phyloP scores from a whole-genome alignment of 768 basidiomycete species.

The Wakefieldia striispora region DNA sequence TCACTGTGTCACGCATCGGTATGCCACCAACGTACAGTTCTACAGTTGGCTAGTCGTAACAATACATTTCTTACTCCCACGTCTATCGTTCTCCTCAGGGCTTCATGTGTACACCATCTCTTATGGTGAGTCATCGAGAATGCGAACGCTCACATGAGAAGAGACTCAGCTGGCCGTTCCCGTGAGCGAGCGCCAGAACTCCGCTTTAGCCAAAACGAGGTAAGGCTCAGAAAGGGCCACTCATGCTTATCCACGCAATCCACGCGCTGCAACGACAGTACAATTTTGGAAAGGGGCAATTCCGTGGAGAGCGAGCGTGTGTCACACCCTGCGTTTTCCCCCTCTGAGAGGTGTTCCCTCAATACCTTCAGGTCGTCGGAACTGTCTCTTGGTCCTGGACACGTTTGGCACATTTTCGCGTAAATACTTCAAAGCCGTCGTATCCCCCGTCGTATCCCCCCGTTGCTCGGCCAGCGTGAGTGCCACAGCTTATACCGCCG shows the following conservation, averaged over 20 bases:
- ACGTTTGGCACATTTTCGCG: constrained; percentile 57
- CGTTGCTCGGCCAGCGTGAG: constrained; percentile 53
- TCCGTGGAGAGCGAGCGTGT: neutral
- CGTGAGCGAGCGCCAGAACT: constrained; percentile 72
- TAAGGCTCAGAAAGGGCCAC: constrained; percentile 42
- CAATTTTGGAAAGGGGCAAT: constrained; percentile 5
- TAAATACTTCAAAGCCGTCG: constrained; percentile 66
- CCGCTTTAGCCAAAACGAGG: constrained; percentile 69
- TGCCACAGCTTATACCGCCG: constrained; percentile 55
- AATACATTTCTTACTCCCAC: constrained; percentile 17
- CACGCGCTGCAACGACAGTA: constrained; percentile 16
- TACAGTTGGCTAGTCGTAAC: neutral
- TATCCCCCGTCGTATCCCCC: too few species aligned
- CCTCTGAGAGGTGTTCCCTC: too few species aligned
- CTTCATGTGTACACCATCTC: constrained; percentile 63
- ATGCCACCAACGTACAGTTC: neutral
- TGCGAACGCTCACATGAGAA: constrained; percentile 66
- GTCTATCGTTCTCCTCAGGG: constrained; percentile 50
- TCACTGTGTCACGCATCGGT: constrained; percentile 9
- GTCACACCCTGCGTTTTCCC: too few species aligned
- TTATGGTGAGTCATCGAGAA: constrained; percentile 60
- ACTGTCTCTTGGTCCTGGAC: constrained; percentile 39
- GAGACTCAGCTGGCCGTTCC: constrained; percentile 49
- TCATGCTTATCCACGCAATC: too few species aligned
- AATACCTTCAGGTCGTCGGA: too few species aligned